Conservation (phyloP, 192 early-diverging fungal genomes). For the Chytriomyces sp. region DNA sequence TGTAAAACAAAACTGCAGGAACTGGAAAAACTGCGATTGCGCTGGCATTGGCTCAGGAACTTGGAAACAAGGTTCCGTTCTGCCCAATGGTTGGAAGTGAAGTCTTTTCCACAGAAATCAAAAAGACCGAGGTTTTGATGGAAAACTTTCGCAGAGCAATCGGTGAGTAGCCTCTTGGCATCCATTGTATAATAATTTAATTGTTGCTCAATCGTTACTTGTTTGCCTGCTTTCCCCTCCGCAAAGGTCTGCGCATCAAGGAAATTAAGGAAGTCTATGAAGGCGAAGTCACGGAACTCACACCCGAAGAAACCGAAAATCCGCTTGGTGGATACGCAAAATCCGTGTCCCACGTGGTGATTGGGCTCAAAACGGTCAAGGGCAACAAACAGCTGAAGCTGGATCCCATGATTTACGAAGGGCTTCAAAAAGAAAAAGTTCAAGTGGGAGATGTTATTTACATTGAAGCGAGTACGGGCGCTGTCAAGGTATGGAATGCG, state of each 20-base stretch:
- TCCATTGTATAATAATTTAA: too few species aligned
- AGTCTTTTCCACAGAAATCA: slow-evolving; percentile 96
- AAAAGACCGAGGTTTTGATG: slow-evolving; percentile 99
- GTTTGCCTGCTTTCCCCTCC: not conserved
- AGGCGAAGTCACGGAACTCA: slow-evolving; percentile 97
- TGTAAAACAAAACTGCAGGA: slow-evolving; percentile 47
- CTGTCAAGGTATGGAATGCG: slow-evolving; percentile 77
- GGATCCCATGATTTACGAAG: slow-evolving; percentile 97
- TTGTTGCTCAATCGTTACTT: not conserved
- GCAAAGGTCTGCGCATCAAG: slow-evolving; percentile 85
- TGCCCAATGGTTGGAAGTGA: slow-evolving; percentile 99
- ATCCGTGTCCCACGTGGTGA: slow-evolving; percentile 92
- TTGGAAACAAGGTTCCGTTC: slow-evolving; percentile 98
- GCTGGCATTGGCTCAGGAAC: slow-evolving; percentile 93
- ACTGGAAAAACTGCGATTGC: slow-evolving; percentile 99
- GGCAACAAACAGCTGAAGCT: slow-evolving; percentile 97
- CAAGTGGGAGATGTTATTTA: slow-evolving; percentile 97
- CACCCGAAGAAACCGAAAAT: slow-evolving; percentile 97
- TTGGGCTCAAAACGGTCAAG: slow-evolving; percentile 98
- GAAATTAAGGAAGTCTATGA: slow-evolving; percentile 99
- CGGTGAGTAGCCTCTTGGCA: slow-evolving; percentile 49
- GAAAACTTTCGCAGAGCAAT: slow-evolving; percentile 98
- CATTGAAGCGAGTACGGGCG: slow-evolving; percentile 95
- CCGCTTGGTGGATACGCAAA: slow-evolving; percentile 98
- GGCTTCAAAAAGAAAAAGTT: slow-evolving; percentile 96